A percentile compares a stretch with the other conserved stretches of the same genome.
These are phyloP conservation scores for Proliferodiscus dingleyae DNA, from an alignment of 2,329 filamentous ascomycete genomes.

Conservation along the genomic window DNA sequence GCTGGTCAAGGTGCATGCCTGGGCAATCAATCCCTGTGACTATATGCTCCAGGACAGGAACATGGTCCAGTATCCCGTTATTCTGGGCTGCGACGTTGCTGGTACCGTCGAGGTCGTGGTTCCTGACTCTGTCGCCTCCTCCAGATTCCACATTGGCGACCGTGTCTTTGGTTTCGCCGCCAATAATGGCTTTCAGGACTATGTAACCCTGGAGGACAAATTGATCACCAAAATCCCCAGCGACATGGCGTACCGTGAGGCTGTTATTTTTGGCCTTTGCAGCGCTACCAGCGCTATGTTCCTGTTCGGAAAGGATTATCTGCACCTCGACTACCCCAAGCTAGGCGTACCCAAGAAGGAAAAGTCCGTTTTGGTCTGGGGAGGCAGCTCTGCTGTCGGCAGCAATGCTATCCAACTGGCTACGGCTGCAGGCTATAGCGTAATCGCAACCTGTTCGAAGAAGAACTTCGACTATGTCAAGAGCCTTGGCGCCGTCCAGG, in stretches of 20 bases:
- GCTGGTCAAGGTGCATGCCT: constrained; percentile 34
- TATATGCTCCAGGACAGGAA: constrained; percentile 15
- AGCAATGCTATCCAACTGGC: constrained; percentile 31
- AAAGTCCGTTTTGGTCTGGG: neutral
- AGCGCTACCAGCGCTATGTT: neutral
- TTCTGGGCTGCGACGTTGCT: constrained; percentile 51
- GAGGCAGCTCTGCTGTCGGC: constrained; percentile 9
- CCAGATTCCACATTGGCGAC: constrained; percentile 50
- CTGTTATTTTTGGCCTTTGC: neutral
- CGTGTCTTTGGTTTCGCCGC: constrained; percentile 38
- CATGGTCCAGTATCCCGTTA: constrained; percentile 25
- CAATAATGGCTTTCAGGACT: neutral
- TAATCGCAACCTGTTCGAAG: constrained; percentile 30
- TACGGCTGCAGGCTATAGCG: neutral
- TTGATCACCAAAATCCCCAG: neutral
- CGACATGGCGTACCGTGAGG: neutral
- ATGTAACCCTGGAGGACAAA: neutral
- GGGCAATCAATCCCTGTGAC: constrained; percentile 41
- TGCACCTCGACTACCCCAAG: neutral
- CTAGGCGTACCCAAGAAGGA: too few species aligned
- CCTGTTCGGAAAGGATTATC: neutral
- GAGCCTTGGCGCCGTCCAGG: constrained; percentile 17
- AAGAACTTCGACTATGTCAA: constrained; percentile 15
- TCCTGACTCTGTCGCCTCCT: constrained; percentile 38
- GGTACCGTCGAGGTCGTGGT: constrained; percentile 49